Evolutionary conservation across 116 monocot genomes (phyloP), one percentile per base, ranked within the genome.

Genomic region (Phalaenopsis hybrid): DNA sequence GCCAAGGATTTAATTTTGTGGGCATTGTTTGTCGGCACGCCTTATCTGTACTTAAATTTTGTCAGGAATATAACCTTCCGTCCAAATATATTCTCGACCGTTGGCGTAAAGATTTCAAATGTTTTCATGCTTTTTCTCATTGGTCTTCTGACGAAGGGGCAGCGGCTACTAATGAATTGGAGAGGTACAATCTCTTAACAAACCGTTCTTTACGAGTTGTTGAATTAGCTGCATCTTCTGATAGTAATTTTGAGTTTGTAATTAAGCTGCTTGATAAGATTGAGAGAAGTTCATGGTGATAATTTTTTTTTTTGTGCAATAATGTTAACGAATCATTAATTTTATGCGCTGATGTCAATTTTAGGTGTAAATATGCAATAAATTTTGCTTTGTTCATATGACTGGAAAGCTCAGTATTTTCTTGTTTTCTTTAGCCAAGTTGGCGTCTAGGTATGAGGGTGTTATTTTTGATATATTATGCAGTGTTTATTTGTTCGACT

Each of bases 61-160:
- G 17, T 52, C 59, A 37, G 33, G 41, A 59, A 21, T 79, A 79
- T 33, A 63, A 79, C 20, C 57, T 79, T 17, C 79, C 59, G 44
- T 25, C 57, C 11, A 31, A 44, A 33, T 79, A 79, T 44, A 79
- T 79, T 59, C 34, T 79, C 20, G 37, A 79, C 1, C 57, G 79
- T 58, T 79, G 79, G 59, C 31, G 61, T 37, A 79, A 79, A 8
- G 79, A 79, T 79, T 79, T 79, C 59, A 79, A 79, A 58, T 21
- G 23, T 4, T 9, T 76, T 8, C 49, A 49, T 72, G 1, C 73
- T 15, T 73, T 73, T 9, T 15, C 73, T 73, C 37, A 28, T 34
- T 37, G 37, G 0, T 73, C 73, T 73, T 41, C 15, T 2, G 41
- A 73, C 41, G 15, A 73, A 34, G 37, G 37, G 37, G 0, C 16